A percentile compares a stretch with the other conserved stretches of the same genome.
Conservation (phyloP, 441 rosid species). For the Syzygium malaccense region DNA sequence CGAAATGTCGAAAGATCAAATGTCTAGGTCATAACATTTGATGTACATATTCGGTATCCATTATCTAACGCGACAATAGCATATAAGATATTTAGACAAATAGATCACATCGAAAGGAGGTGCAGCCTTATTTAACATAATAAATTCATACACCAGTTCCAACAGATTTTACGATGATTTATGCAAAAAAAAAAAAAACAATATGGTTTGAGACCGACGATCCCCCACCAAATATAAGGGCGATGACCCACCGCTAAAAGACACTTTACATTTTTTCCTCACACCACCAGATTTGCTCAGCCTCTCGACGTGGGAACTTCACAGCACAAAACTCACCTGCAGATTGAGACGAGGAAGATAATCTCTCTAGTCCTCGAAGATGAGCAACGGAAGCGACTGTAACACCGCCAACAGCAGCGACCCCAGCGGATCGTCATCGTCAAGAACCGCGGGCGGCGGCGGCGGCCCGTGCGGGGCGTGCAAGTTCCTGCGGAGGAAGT, state of each 20-base stretch:
- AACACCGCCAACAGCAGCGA: neutral
- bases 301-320: neutral
- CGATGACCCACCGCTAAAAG: neutral
- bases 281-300: neutral
- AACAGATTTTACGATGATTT: neutral
- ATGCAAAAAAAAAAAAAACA: neutral
- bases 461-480: constrained; percentile 84
- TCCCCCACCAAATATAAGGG: neutral
- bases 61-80: accelerated
- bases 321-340: neutral
- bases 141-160: neutral
- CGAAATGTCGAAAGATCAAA: neutral
- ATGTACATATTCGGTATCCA: neutral
- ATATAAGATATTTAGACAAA: neutral
- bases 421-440: neutral
- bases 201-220: neutral
- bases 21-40: accelerated
- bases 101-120: neutral
- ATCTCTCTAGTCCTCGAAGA: neutral
- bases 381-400: constrained; percentile 8
- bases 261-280: neutral
- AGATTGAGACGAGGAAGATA: neutral
- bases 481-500: constrained; percentile 73
- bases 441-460: constrained; percentile 1
- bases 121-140: neutral